Base-by-base conservation (phyloP, 257 asterid species). In the Rehmannia glutinosa region DNA sequence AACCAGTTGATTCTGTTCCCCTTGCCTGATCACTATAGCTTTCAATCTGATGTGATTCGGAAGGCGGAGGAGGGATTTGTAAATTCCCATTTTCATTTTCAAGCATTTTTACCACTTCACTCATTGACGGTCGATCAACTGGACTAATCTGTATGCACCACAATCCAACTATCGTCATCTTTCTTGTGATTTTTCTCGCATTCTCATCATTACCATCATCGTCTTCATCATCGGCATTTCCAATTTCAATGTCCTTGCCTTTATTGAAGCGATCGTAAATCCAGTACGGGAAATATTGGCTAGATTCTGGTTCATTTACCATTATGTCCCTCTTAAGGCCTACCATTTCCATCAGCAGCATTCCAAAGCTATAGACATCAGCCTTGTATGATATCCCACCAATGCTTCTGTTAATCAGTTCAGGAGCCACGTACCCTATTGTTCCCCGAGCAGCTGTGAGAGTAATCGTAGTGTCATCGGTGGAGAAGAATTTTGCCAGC, bases 61-160 rank as follows among this genome's bases (percentile, higher is more conserved):
- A 20, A 15, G 64, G 60, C 52, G 12, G 60, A 19, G 66, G 61
- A 39, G 66, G 76, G 39, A 54, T 54, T 13, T 32, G 66, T n/a
- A 63, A 4, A 4, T 39, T 28, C 11, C 32, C 76, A 10, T 1
- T 15, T 0, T 30, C 43, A 41, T 10, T 25, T 43, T 63, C 76
- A 2, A 71, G 60, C 76, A 71, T 62, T 71, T 71, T 59, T 20
- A 72, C 11, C 4, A 72, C 71, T 54, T 30, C 28, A 8, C 66
- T 64, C 76, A 71, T 63, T 3, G 71, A 43, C 6, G 71, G 71
- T 1, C 76, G 76, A 28, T 72, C 71, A 15, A 17, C 24, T 1
- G 76, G 76, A 63, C 71, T 72, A 66, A 72, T 72, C 39, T 17
- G 58, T 63, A 72, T 72, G 71, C 76, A 72, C 76, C 76, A 72